Conservation (phyloP, 352 stramenopile species). For the Thraustochytrium sp. region DNA sequence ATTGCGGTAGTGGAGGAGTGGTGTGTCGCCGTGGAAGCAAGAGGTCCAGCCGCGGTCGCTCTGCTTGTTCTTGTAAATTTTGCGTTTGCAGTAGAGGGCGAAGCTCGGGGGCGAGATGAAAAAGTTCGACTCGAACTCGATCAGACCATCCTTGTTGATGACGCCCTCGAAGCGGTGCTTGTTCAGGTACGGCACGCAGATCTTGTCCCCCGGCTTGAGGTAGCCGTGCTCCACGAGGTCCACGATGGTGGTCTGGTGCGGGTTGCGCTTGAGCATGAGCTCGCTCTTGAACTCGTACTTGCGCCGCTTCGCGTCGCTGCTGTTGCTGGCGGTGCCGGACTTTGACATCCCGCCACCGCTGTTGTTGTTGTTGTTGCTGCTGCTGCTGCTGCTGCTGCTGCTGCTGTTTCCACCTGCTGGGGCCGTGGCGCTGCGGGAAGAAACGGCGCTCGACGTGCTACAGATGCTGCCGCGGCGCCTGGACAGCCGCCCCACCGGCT, state of each 20-base stretch:
- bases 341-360: too few species aligned
- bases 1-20: conserved; percentile 1
- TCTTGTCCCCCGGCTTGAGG: neutral
- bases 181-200: conserved; percentile 7
- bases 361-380: too few species aligned
- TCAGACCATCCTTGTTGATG: neutral
- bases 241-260: neutral
- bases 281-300: conserved; percentile 22
- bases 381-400: too few species aligned
- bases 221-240: neutral
- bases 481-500: too few species aligned
- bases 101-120: neutral
- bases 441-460: neutral
- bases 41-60: conserved; percentile 14
- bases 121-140: neutral
- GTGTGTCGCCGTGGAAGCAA: conserved; percentile 3
- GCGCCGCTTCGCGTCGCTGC: neutral
- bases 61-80: conserved; percentile 22
- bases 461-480: neutral
- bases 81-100: conserved; percentile 29
- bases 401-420: too few species aligned
- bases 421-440: too few species aligned
- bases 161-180: conserved; percentile 12
- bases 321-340: too few species aligned
- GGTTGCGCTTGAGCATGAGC: neutral